These are phyloP conservation scores for Trichophyton rubrum DNA, from an alignment of 2,329 filamentous ascomycete species.

Conservation along the genomic window DNA sequence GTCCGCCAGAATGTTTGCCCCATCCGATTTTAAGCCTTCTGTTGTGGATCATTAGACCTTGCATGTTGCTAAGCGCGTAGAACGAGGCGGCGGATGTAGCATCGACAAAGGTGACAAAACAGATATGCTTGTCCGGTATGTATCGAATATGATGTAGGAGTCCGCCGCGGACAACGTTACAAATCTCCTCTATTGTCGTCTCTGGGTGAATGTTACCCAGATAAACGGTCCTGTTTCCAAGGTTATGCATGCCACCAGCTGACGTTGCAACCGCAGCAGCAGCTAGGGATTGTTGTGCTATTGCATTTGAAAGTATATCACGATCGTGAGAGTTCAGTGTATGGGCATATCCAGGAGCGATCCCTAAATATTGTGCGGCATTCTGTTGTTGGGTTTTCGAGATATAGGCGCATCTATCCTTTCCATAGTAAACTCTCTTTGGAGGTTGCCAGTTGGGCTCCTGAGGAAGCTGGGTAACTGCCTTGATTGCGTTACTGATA, in stretches of 20 bases:
- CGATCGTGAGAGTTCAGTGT: slow-evolving; percentile 92
- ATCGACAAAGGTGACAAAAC: slow-evolving; percentile 98
- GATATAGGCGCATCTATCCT: slow-evolving; percentile 95
- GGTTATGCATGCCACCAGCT: slow-evolving; percentile 90
- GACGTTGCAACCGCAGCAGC: slow-evolving; percentile 93
- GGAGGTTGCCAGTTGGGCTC: slow-evolving; percentile 95
- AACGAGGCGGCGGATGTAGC: slow-evolving; percentile 95
- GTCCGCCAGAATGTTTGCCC: slow-evolving; percentile 96
- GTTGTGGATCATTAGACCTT: slow-evolving; percentile 99
- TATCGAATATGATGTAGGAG: slow-evolving; percentile 96
- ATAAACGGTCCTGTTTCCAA: slow-evolving; percentile 95
- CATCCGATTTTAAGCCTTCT: slow-evolving; percentile 94
- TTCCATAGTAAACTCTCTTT: slow-evolving; percentile 93
- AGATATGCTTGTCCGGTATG: slow-evolving; percentile 99
- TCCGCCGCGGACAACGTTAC: slow-evolving; percentile 93
- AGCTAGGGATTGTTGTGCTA: slow-evolving; percentile 94
- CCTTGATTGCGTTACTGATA: slow-evolving; percentile 96
- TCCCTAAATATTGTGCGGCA: slow-evolving; percentile 92
- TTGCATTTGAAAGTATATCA: slow-evolving; percentile 87
- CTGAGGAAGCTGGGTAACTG: slow-evolving; percentile 88
- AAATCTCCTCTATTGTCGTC: slow-evolving; percentile 98
- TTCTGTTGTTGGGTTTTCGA: slow-evolving; percentile 99
- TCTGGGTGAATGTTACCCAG: slow-evolving; percentile 97
- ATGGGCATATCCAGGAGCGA: slow-evolving; percentile 90
- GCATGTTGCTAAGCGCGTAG: slow-evolving; percentile 92